Conservation (phyloP, 352 stramenopile genomes). For the Albugo candida region DNA sequence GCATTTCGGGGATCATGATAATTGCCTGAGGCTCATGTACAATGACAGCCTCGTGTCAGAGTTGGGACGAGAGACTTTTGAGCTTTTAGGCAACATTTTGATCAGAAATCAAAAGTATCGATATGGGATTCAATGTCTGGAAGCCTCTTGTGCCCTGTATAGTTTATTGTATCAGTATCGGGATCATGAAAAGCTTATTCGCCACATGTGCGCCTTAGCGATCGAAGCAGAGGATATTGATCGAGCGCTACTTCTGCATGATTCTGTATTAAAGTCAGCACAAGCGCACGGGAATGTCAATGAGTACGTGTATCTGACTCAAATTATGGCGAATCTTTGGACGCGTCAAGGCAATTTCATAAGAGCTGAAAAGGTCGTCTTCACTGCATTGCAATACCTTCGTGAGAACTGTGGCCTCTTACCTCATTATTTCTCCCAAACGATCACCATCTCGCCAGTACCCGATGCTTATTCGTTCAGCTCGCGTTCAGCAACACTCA, state of each 20-base stretch:
- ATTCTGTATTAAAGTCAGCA: conserved; percentile 51
- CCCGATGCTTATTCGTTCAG: conserved; percentile 9
- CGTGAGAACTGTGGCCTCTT: conserved; percentile 46
- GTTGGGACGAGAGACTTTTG: conserved; percentile 43
- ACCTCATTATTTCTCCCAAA: conserved; percentile 24
- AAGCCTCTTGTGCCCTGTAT: conserved; percentile 41
- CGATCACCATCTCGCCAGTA: conserved; percentile 12
- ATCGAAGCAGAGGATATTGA: conserved; percentile 56
- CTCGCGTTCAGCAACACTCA: no score
- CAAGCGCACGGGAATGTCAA: conserved; percentile 65
- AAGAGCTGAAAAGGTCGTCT: conserved; percentile 42
- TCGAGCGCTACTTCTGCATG: conserved; percentile 49
- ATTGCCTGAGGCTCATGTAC: conserved; percentile 30
- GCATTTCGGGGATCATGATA: no score
- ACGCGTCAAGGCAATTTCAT: conserved; percentile 62
- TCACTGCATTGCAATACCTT: conserved; percentile 38
- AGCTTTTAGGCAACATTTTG: conserved; percentile 55
- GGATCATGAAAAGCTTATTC: conserved; percentile 60
- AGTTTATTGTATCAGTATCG: conserved; percentile 43
- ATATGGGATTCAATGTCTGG: conserved; percentile 59
- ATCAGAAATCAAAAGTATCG: conserved; percentile 78
- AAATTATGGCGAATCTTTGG: conserved; percentile 63
- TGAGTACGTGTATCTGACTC: conserved; percentile 69
- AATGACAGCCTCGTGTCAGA: conserved; percentile 59
- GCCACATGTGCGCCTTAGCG: conserved; percentile 48